Evolutionary conservation across 2,329 filamentous ascomycete species (phyloP).

Genomic region (Pseudogymnoascus sp.): DNA sequence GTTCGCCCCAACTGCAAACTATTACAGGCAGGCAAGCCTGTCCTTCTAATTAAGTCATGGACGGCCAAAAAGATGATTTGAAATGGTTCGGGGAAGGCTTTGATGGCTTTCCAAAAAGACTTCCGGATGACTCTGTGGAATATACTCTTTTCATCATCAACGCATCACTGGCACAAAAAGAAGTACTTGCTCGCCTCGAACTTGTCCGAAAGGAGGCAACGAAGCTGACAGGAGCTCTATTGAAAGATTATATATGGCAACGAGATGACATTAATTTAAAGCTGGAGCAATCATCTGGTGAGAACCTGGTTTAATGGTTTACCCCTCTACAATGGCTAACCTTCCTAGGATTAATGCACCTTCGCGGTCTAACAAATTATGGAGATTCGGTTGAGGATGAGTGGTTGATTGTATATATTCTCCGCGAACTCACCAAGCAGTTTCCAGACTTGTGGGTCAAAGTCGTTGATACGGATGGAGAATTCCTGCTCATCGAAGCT

Average conservation of each 20-base stretch:
- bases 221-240: constrained; percentile 52
- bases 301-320: constrained; percentile 20
- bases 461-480: constrained; percentile 80
- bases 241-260: constrained; percentile 94
- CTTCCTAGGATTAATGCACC: constrained; percentile 44
- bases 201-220: constrained; percentile 62
- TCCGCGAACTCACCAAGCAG: constrained; percentile 70
- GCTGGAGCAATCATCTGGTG: constrained; percentile 51
- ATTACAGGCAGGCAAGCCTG: background rate
- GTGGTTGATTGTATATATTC: constrained; percentile 88
- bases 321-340: constrained; percentile 9
- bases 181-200: constrained; percentile 60
- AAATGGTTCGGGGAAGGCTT: constrained; percentile 62
- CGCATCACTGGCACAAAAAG: constrained; percentile 42
- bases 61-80: constrained; percentile 44
- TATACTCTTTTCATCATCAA: constrained; percentile 73
- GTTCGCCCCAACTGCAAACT: background rate
- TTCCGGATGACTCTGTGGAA: constrained; percentile 79
- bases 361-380: constrained; percentile 75
- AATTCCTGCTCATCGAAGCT: constrained; percentile 91
- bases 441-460: constrained; percentile 73
- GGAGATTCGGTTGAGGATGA: constrained; percentile 95
- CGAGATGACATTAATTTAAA: constrained; percentile 71
- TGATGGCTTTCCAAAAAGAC: constrained; percentile 47
- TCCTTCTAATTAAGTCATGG: constrained; percentile 23